phyloP scores from a whole-genome alignment of 192 early-diverging fungal species.

The Coemansia sp. region DNA sequence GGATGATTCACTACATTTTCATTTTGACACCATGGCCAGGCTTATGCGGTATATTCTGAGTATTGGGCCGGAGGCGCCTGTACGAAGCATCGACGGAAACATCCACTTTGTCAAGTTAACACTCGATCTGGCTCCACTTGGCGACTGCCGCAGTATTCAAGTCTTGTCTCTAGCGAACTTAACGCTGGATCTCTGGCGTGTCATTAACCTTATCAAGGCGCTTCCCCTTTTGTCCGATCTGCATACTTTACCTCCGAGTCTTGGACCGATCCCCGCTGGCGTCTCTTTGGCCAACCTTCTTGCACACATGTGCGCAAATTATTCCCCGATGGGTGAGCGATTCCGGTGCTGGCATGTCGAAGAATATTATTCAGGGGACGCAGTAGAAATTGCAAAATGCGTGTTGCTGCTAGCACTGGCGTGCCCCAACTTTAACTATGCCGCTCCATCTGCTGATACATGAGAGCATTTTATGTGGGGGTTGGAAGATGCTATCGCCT shows the following conservation, averaged over 20 bases:
- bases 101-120: background rate
- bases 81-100: background rate
- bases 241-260: background rate
- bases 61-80: background rate
- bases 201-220: background rate
- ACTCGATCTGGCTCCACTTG: background rate
- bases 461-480: background rate
- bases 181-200: background rate
- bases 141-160: background rate
- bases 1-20: background rate
- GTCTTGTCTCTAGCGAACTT: background rate
- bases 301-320: background rate
- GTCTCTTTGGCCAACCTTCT: background rate
- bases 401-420: background rate
- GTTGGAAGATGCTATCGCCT: background rate
- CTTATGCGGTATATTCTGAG: background rate
- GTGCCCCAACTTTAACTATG: slow-evolving; percentile 1
- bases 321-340: background rate
- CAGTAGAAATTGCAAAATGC: background rate
- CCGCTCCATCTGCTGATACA: background rate
- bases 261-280: background rate
- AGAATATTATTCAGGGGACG: background rate
- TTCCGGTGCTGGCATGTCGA: background rate
- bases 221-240: background rate
- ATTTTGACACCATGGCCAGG: background rate